Evolutionary conservation across 805 yeast genomes (phyloP), one percentile per base, ranked within the genome.

Genomic region (Cyberlindnera americana): DNA sequence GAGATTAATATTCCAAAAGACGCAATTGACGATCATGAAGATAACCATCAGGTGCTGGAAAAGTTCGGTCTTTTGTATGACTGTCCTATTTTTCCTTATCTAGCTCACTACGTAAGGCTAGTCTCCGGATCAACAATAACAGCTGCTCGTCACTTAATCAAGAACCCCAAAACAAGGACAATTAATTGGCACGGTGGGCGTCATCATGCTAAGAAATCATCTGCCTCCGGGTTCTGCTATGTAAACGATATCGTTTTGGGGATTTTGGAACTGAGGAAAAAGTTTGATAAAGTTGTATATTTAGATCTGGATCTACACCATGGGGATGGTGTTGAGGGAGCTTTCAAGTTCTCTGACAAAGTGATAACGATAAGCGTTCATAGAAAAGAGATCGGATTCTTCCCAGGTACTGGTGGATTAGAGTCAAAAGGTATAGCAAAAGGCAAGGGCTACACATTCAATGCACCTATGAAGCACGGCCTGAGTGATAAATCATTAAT

Each of bases 111-210:
- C 49, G 70, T 76, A 5, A 56, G 53, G 16, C 57, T 64, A 0
- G 59, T 70, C 0, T 77, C 83, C 0, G 85, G 86, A 0, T 73
- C 87, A 0, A 75, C 85, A 2, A 46, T 83, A 10, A 54, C 70
- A 10, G 65, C 80, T 9, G 77, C 76, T 0, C 40, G 38, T 12
- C 22, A 38, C 27, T 35, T 27, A 36, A 22, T 18, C 9, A 35
- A 16, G 25, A 23, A 27, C 4, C 33, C 33, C 17, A 19, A 37
- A 35, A 15, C 24, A 1, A 21, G 76, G 1, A 79, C 73, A 2
- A 66, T 84, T 32, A 82, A 82, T 53, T 84, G 89, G 89, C 75
- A 77, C 51, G 95, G 95, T 6, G 95, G 93, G 1, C 60, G 90
- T 34, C 93, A 83, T 53, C 93, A 83, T 58, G 78, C 80, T 5